A percentile compares a stretch with the other conserved stretches of the same genome.
Evolutionary conservation across 257 asterid species (phyloP).

Genomic region (Plantago ovata): DNA sequence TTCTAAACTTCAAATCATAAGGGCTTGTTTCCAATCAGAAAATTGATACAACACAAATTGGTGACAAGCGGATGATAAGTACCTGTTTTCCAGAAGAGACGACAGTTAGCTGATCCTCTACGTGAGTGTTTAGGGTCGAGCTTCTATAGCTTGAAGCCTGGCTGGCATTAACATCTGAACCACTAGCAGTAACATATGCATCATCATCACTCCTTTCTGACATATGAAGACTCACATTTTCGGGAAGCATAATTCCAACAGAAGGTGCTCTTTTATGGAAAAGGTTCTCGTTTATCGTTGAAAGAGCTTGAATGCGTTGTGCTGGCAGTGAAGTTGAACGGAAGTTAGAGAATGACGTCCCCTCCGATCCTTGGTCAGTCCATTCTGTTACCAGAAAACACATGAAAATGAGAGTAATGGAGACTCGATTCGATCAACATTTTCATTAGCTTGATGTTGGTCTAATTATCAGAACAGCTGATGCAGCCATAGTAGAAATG

Average conservation of each 20-base stretch:
- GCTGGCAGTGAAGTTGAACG: conserved; percentile 56
- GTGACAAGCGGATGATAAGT: conserved; percentile 10
- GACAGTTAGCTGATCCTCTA: conserved; percentile 33
- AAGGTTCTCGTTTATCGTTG: conserved; percentile 50
- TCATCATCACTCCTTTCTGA: conserved; percentile 25
- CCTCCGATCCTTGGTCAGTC: conserved; percentile 48
- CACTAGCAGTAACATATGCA: conserved; percentile 15
- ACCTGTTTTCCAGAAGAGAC: conserved; percentile 49
- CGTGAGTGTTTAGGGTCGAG: conserved; percentile 25
- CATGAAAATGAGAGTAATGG: neutral
- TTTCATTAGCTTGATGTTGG: too few species aligned
- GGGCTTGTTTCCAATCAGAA: too few species aligned
- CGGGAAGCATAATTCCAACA: conserved; percentile 21
- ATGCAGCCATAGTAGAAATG: too few species aligned
- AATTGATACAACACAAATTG: too few species aligned
- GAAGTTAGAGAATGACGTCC: conserved; percentile 29
- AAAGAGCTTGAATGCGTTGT: conserved; percentile 69
- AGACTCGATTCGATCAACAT: neutral
- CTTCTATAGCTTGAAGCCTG: conserved; percentile 40
- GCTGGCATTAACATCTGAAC: conserved; percentile 21
- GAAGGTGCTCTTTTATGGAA: conserved; percentile 43
- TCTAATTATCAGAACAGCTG: too few species aligned
- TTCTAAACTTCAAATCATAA: too few species aligned
- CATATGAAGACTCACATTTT: conserved; percentile 19
- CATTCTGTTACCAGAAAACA: conserved; percentile 39